phyloP scores from a whole-genome alignment of 345 rosid genomes.

The Eucalyptus grandis region DNA sequence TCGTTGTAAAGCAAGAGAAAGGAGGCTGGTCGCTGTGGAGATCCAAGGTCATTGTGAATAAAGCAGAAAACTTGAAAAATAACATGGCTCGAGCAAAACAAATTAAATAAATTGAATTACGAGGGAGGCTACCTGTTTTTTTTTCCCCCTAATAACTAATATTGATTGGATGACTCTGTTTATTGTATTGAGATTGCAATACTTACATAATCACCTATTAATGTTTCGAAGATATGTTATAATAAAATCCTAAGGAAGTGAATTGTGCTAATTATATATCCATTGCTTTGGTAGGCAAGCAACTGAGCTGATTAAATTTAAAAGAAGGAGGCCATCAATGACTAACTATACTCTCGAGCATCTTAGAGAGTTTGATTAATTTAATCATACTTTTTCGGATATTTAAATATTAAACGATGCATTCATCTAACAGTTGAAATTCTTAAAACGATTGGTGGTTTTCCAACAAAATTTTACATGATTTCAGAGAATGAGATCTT shows the following conservation, averaged over 20 bases:
- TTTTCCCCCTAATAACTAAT: background rate
- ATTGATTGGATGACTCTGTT: background rate
- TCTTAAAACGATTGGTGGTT: background rate
- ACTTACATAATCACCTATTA: background rate
- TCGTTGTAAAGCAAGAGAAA: background rate
- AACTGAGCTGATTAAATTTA: background rate
- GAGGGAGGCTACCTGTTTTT: background rate
- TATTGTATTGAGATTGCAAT: background rate
- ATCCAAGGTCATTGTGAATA: background rate
- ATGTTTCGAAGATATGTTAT: background rate
- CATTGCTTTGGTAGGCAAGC: background rate
- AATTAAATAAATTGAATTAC: background rate
- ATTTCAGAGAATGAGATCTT: rapidly evolving
- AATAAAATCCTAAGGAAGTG: background rate
- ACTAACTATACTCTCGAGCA: background rate
- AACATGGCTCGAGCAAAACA: background rate
- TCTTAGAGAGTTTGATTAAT: background rate
- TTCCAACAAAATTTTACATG: background rate
- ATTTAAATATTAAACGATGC: background rate
- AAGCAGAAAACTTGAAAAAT: background rate
- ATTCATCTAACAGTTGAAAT: background rate
- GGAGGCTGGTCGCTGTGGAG: background rate
- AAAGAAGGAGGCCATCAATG: background rate
- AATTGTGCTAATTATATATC: background rate
- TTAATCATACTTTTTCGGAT: background rate